These are phyloP conservation scores for Lipomyces yamadae DNA, from an alignment of 805 yeast genomes.

Conservation along the genomic window DNA sequence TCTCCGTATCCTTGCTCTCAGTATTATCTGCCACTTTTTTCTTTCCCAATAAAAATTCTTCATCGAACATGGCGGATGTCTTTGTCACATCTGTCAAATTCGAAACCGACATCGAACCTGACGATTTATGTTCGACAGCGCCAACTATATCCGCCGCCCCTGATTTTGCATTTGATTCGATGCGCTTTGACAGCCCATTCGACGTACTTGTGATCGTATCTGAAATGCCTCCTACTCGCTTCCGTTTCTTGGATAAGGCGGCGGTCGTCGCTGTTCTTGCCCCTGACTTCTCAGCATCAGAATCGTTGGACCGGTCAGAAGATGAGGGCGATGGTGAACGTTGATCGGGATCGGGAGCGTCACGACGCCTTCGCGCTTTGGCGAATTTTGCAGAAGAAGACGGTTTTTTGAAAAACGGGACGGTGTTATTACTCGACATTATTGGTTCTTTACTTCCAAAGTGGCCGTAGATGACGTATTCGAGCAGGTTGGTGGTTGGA, in stretches of 20 bases:
- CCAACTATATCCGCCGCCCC: constrained; percentile 33
- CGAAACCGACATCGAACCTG: constrained; percentile 28
- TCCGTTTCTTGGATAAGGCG: constrained; percentile 20
- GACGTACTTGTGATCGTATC: constrained; percentile 25
- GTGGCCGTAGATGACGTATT: background rate
- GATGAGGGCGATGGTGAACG: background rate
- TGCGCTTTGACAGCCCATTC: constrained; percentile 18
- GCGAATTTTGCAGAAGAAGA: constrained; percentile 17
- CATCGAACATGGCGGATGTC: constrained; percentile 37
- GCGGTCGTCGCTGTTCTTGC: background rate
- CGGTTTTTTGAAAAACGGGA: constrained; percentile 26
- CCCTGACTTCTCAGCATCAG: constrained; percentile 5
- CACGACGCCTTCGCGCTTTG: constrained; percentile 21
- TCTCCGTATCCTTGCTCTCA: constrained; percentile 3
- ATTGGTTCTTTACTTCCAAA: background rate
- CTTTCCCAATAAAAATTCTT: constrained; percentile 22
- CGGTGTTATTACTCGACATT: constrained; percentile 23
- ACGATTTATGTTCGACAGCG: constrained; percentile 11
- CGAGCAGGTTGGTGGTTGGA: background rate
- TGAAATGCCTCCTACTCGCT: constrained; percentile 28
- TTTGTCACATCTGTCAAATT: constrained; percentile 42
- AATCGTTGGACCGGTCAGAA: constrained; percentile 4
- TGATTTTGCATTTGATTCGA: background rate
- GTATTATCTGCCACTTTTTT: constrained; percentile 13
- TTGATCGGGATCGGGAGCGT: background rate